Base-by-base conservation (phyloP, 192 early-diverging fungal genomes). In the Thoreauomyces humboldtii region DNA sequence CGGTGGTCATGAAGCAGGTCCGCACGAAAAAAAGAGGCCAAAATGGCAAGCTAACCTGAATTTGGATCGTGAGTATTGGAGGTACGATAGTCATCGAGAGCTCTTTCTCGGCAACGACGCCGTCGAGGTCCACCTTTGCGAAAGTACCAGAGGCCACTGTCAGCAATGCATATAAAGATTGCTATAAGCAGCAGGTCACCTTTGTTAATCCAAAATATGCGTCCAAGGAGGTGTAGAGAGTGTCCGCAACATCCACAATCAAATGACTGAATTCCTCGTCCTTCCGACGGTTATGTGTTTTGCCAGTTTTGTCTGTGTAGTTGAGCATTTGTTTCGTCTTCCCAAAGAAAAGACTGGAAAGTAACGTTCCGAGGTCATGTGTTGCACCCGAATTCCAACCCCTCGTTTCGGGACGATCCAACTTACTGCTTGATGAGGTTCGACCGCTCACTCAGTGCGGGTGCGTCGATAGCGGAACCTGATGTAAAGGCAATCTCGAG, bases 231-330 rank as follows among this genome's bases (percentile, higher is more conserved):
- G 47, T 31, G 33, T 78, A 75, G 15, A 78, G 42, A 21, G 62
- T 50, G 7, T 48, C 45, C 21, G 38, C 24, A 17, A 77, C 54
- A 2, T 66, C 62, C 3, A 78, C 65, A 47, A 78, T 74, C 7
- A 78, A 46, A 15, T 70, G 64, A 22, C 59, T 55, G 45, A 78
- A 78, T 14, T 62, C 34, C 38, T 78, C 76, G 28, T 72, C 63
- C 38, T 78, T 78, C 4, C 54, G 17, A 22, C 63, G 41, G 7
- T 19, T 37, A 7, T 60, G 34, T 17, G 19, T 42, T 14, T 68
- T 46, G 9, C 62, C 70, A 7, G 21, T 34, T 17, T 38, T 2
- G 24, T 72, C 63, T 12, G 14, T 29, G 44, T 73, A 65, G 15
- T 25, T 25, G 12, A 78, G 28, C 6, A 46, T 66, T 53, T 73